Conservation (phyloP, 805 yeast genomes). For the Suhomyces sp. region DNA sequence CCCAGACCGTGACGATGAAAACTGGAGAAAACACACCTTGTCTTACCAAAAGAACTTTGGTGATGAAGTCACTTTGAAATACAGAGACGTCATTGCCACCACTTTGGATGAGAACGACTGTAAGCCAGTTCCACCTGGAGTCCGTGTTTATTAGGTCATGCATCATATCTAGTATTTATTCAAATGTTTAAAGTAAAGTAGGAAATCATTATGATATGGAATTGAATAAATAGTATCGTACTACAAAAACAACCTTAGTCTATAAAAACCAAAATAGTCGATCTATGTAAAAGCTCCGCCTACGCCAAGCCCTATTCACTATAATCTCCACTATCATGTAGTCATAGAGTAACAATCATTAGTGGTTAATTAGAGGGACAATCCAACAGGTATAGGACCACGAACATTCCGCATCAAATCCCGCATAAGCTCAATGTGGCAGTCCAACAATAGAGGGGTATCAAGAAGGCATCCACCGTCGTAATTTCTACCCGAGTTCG, state of each 20-base stretch:
- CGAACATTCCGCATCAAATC: background rate
- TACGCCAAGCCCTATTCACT: background rate
- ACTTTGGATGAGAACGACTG: constrained; percentile 92
- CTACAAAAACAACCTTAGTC: too few relatives aligned
- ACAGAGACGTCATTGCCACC: constrained; percentile 78
- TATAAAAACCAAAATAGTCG: too few relatives aligned
- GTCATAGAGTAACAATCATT: background rate
- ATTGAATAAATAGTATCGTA: background rate
- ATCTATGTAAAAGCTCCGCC: background rate
- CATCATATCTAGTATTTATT: background rate
- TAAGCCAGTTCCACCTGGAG: constrained; percentile 94
- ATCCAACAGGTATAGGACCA: background rate
- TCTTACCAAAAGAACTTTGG: constrained; percentile 83
- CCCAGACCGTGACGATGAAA: constrained; percentile 91
- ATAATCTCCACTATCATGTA: too few relatives aligned
- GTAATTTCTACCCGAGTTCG: background rate
- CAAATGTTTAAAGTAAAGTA: background rate
- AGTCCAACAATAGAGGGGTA: background rate
- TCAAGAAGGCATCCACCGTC: background rate
- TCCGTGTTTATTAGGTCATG: constrained; percentile 76
- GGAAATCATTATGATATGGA: background rate
- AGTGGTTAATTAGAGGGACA: background rate
- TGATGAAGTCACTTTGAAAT: constrained; percentile 67
- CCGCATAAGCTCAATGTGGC: background rate
- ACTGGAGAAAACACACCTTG: constrained; percentile 97